These are phyloP conservation scores for Lactarius psammicola DNA, from an alignment of 768 basidiomycete species.

Conservation along the genomic window DNA sequence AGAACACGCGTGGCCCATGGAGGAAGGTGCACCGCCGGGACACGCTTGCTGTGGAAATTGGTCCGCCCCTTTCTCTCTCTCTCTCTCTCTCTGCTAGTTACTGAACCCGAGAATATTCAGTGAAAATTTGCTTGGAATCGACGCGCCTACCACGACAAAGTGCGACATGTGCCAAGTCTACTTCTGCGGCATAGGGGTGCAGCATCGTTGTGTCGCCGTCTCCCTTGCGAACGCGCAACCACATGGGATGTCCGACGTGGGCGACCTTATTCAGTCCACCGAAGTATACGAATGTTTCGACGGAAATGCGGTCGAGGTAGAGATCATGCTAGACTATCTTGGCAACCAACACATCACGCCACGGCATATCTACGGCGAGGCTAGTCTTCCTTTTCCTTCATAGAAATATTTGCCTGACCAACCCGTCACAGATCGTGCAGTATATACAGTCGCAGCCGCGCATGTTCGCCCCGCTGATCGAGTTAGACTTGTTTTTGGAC, in stretches of 20 bases:
- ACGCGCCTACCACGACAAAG: conserved; percentile 73
- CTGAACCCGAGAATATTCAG: conserved; percentile 38
- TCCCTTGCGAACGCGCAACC: conserved; percentile 60
- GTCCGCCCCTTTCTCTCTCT: conserved; percentile 39
- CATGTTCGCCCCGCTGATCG: conserved; percentile 64
- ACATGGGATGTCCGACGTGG: conserved; percentile 61
- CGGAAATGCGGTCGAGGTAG: conserved; percentile 75
- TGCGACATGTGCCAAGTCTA: conserved; percentile 82
- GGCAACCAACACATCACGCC: conserved; percentile 60
- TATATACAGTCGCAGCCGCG: conserved; percentile 59
- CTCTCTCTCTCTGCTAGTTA: neutral
- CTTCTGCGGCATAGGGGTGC: conserved; percentile 81
- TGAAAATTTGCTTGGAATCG: conserved; percentile 70
- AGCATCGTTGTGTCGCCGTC: conserved; percentile 65
- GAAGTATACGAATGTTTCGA: conserved; percentile 81
- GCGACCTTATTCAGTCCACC: conserved; percentile 74
- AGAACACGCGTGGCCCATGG: conserved; percentile 73
- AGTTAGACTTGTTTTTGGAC: conserved; percentile 68
- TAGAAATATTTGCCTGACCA: neutral
- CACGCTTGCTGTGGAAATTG: conserved; percentile 83
- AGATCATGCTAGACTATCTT: conserved; percentile 81
- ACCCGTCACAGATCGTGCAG: conserved; percentile 51
- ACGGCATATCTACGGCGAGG: conserved; percentile 74
- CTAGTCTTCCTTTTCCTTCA: conserved; percentile 30
- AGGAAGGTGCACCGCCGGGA: conserved; percentile 76